Evolutionary conservation across 257 asterid species (phyloP).

Genomic region (Primulina huaijiensis): DNA sequence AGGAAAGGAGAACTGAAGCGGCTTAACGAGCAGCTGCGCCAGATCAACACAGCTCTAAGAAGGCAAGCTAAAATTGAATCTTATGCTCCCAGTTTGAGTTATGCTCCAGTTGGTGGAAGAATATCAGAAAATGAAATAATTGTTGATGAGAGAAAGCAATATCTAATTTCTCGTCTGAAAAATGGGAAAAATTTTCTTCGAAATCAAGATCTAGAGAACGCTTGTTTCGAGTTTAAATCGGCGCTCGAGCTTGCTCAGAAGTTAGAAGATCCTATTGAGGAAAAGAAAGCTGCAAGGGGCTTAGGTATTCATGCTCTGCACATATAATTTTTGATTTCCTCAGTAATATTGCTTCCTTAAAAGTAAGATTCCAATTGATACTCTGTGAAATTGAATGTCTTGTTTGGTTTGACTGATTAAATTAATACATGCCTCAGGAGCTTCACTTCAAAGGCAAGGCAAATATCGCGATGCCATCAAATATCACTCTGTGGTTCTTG

Average conservation of each 20-base stretch:
- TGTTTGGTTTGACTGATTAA: conserved; percentile 7
- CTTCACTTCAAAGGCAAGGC: conserved; percentile 90
- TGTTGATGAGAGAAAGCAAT: conserved; percentile 80
- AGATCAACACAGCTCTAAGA: conserved; percentile 83
- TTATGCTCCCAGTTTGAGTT: conserved; percentile 92
- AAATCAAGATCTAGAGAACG: conserved; percentile 82
- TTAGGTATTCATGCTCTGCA: conserved; percentile 51
- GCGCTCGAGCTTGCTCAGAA: conserved; percentile 86
- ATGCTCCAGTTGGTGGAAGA: conserved; percentile 79
- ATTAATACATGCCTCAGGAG: conserved; percentile 46
- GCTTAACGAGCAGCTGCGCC: conserved; percentile 92
- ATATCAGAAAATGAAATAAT: conserved; percentile 77
- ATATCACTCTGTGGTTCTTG: conserved; percentile 79
- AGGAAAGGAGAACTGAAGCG: conserved; percentile 81
- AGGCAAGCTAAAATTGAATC: conserved; percentile 98
- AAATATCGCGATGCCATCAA: conserved; percentile 83
- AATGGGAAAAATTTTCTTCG: conserved; percentile 80
- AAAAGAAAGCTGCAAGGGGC: conserved; percentile 98
- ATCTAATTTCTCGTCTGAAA: conserved; percentile 65
- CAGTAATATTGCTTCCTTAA: background rate
- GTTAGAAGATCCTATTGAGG: conserved; percentile 75
- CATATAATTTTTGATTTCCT: background rate
- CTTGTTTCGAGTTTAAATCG: conserved; percentile 70
- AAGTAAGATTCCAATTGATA: background rate
- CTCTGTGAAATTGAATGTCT: background rate